Base-by-base conservation (phyloP, 1,284 basidiomycete species). In the Boletus mariae region DNA sequence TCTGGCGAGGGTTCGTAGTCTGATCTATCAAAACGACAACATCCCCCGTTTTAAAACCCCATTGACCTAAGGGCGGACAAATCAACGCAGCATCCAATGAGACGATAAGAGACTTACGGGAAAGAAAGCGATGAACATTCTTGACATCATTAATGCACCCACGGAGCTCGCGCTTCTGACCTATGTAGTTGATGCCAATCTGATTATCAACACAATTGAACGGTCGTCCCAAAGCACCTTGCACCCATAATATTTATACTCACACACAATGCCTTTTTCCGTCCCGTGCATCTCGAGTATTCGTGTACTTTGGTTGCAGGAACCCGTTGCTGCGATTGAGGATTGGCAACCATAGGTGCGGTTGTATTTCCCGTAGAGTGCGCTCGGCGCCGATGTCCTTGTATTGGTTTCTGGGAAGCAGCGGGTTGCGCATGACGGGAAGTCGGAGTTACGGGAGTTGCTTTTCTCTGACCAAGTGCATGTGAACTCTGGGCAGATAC, bases 101-200 rank as follows among this genome's bases (percentile, higher is more conserved):
- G 26, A 38, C 40, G n/a, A 51, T 23, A 49, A 47, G 34, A 8
- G 25, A 68, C 85, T 55, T 57, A 90, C 88, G 71, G 46, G 81
- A 81, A 29, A 94, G 74, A 73, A 92, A 94, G 12, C 76, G 69
- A 49, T 79, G 77, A 45, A 94, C 79, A 59, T 86, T 85, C 58
- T 73, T 76, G 10, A 86, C 88, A 66, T 96, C 93, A 61, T 94
- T 94, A 61, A 93, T 80, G 60, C 93, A 94, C 5, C 92, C 92
- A 1, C 75, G 71, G 8, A 94, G 76, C 59, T 81, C 80, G 50
- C 82, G 78, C 1, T 63, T 61, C 53, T 82, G 80, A 0, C 90
- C 87, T 11, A 63, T 65, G 64, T 94, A 95, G 69, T 94, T 94
- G 62, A 94, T 85, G 0, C 87, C 89, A 58, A 91, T 84, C 85